Evolutionary conservation across 352 stramenopile species (phyloP).

Genomic region (Phytophthora litchii): DNA sequence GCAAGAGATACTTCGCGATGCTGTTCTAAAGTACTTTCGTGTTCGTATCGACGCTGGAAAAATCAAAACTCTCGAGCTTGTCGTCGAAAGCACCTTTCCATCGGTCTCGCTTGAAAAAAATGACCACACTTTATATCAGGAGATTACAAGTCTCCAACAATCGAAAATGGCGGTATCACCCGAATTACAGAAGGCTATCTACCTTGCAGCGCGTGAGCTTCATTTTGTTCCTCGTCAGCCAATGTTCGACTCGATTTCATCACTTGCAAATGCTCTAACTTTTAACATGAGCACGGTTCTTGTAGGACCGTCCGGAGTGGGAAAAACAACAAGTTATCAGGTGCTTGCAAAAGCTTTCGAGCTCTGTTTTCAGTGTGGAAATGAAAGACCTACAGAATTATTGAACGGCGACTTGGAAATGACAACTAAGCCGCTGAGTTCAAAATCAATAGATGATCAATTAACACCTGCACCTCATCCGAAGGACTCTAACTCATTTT

Average conservation of each 20-base stretch:
- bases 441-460: not conserved
- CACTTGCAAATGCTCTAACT: conserved; percentile 23
- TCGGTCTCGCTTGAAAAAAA: too few relatives aligned
- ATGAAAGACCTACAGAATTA: not conserved
- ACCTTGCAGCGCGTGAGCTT: conserved; percentile 10
- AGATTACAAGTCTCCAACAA: too few relatives aligned
- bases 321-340: conserved; percentile 46
- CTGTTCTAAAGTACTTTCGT: conserved; percentile 23
- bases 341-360: conserved; percentile 39
- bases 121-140: too few relatives aligned
- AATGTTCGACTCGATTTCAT: conserved; percentile 22
- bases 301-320: conserved; percentile 31
- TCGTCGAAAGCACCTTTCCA: conserved; percentile 6
- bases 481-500: conserved; percentile 16
- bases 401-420: too few relatives aligned
- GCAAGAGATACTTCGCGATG: not conserved
- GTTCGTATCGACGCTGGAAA: conserved; percentile 18
- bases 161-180: too few relatives aligned
- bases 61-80: conserved; percentile 6
- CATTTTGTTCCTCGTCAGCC: conserved; percentile 31
- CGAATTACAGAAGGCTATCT: conserved; percentile 9
- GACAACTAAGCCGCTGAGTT: not conserved
- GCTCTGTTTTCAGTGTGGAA: conserved; percentile 10
- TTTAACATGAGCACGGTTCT: conserved; percentile 31
- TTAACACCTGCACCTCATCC: not conserved